These are phyloP conservation scores for Metschnikowia matae DNA, from an alignment of 805 yeast genomes.

Conservation along the genomic window DNA sequence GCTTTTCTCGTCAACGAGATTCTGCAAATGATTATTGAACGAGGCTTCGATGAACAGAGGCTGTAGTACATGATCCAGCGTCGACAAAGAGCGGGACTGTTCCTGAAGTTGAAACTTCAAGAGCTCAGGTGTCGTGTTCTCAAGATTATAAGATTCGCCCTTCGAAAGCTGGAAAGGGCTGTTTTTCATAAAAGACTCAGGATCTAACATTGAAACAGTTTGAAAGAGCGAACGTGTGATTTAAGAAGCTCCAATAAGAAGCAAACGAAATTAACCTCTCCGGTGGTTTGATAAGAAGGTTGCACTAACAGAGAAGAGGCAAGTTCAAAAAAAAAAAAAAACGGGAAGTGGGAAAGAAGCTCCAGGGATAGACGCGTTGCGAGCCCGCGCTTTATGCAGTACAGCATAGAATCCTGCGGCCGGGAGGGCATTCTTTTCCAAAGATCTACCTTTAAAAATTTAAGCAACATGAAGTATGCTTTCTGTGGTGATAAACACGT, in stretches of 20 bases:
- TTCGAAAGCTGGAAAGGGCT: slow-evolving; percentile 36
- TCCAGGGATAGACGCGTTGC: slow-evolving; percentile 5
- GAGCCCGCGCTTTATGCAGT: neutral
- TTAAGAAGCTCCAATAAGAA: neutral
- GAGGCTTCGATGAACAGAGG: slow-evolving; percentile 26
- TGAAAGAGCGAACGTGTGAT: neutral
- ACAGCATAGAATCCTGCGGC: neutral
- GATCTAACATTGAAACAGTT: slow-evolving; percentile 29
- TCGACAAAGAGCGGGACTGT: slow-evolving; percentile 23
- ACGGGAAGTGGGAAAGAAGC: neutral
- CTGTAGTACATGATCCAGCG: slow-evolving; percentile 4
- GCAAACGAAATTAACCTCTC: neutral
- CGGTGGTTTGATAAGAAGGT: neutral
- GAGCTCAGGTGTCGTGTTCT: slow-evolving; percentile 40
- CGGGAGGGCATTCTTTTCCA: neutral
- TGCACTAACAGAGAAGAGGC: neutral
- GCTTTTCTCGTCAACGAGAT: slow-evolving; percentile 6
- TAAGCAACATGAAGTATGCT: neutral
- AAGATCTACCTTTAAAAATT: neutral
- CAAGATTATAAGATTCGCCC: slow-evolving; percentile 28
- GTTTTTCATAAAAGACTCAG: slow-evolving; percentile 32
- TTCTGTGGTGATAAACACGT: neutral
- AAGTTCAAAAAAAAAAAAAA: neutral
- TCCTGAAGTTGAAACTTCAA: slow-evolving; percentile 43
- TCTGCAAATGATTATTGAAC: slow-evolving; percentile 34